A percentile compares a stretch with the other conserved stretches of the same genome.
Evolutionary conservation across 345 rosid genomes (phyloP).

Genomic region (Physaria fendleri): DNA sequence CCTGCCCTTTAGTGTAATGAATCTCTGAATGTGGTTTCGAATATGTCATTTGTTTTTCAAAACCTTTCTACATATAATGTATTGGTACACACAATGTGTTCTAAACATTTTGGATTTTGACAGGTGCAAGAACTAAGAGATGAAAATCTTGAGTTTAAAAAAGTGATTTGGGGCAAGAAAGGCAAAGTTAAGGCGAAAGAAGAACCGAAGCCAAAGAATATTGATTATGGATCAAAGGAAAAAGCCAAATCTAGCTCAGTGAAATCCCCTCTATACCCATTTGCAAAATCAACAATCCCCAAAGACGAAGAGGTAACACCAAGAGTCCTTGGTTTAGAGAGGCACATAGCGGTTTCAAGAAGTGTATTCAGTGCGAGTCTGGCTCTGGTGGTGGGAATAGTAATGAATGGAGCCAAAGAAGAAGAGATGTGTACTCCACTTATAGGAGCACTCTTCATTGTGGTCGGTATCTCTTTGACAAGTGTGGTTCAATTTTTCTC

Average conservation of each 20-base stretch:
- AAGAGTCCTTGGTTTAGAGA: conserved; percentile 28
- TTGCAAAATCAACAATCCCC: conserved; percentile 17
- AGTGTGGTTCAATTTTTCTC: conserved; percentile 68
- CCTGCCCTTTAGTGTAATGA: too few relatives aligned
- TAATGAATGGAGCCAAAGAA: conserved; percentile 49
- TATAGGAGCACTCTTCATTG: conserved; percentile 64
- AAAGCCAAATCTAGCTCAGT: conserved; percentile 23
- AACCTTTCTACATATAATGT: too few relatives aligned
- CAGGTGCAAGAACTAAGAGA: conserved; percentile 50
- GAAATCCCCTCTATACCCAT: conserved; percentile 27
- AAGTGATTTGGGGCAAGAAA: conserved; percentile 32
- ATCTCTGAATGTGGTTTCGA: too few relatives aligned
- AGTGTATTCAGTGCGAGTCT: conserved; percentile 54
- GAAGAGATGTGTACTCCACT: conserved; percentile 68
- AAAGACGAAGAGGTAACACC: conserved; percentile 20
- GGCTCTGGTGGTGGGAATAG: conserved; percentile 58
- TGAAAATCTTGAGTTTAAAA: conserved; percentile 50
- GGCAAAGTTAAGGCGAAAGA: conserved; percentile 23
- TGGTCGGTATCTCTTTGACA: conserved; percentile 64
- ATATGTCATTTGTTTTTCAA: too few relatives aligned
- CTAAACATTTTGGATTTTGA: background rate
- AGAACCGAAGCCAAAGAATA: conserved; percentile 19
- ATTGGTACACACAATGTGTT: too few relatives aligned
- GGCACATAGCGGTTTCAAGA: conserved; percentile 48
- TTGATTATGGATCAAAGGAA: conserved; percentile 21